A percentile compares a stretch with the other conserved stretches of the same genome.
phyloP scores from a whole-genome alignment of 371 early-diverging fungal species.

The Mucor saturninus region DNA sequence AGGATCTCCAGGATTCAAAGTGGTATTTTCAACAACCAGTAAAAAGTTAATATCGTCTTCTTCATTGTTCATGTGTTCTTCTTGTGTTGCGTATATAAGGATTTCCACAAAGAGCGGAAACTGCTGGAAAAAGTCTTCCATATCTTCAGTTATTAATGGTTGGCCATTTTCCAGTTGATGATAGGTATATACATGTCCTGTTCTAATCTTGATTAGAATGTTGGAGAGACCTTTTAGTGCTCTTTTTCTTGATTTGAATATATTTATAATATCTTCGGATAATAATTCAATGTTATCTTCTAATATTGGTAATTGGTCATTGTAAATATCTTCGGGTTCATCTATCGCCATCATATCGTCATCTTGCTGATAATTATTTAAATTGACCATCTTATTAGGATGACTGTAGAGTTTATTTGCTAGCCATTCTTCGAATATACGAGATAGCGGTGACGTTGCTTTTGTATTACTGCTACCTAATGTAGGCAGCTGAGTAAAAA shows the following conservation, averaged over 20 bases:
- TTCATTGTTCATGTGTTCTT: slow-evolving; percentile 10
- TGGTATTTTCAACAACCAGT: slow-evolving; percentile 35
- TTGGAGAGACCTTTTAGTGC: slow-evolving; percentile 32
- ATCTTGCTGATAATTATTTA: slow-evolving; percentile 3
- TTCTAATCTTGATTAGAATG: slow-evolving; percentile 39
- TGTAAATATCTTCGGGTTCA: slow-evolving; percentile 6
- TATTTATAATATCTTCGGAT: slow-evolving; percentile 42
- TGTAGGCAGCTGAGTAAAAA: slow-evolving; percentile 35
- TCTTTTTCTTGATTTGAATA: slow-evolving; percentile 33
- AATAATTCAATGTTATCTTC: slow-evolving; percentile 43
- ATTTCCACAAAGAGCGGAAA: slow-evolving; percentile 48
- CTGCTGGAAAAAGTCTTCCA: slow-evolving; percentile 49
- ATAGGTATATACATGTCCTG: slow-evolving; percentile 42
- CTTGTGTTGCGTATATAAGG: slow-evolving; percentile 31
- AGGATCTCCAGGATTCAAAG: slow-evolving; percentile 36
- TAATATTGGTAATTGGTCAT: slow-evolving; percentile 38
- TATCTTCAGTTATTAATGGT: slow-evolving; percentile 42
- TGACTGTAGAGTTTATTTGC: slow-evolving; percentile 39
- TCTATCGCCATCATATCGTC: slow-evolving; percentile 16
- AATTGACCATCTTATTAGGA: slow-evolving; percentile 16
- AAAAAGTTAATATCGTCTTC: slow-evolving; percentile 27
- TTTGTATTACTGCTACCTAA: slow-evolving; percentile 41
- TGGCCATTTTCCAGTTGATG: slow-evolving; percentile 45
- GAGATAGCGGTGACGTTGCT: slow-evolving; percentile 38
- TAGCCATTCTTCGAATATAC: slow-evolving; percentile 48